Evolutionary conservation across 139 green algal species (phyloP), one percentile per base, ranked within the genome.

Genomic region (Chlamydomonas asymmetrica): DNA sequence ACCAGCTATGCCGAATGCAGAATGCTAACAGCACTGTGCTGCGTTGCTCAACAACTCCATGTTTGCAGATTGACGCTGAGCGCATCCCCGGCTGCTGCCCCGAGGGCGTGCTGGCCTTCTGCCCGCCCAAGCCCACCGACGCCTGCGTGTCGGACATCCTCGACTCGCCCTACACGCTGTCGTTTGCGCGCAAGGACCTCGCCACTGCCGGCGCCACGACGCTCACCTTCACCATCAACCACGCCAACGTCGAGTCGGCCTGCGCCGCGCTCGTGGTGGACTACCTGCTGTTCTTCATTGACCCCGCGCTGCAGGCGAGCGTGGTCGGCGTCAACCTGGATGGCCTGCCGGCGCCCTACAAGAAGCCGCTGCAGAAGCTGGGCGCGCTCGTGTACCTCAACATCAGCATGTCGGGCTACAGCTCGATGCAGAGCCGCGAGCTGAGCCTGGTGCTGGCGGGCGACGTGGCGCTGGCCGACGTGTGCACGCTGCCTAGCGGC

Each of bases 81-180:
- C 10, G 72, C 25, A 56, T 82, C 8, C 69, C 80, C 2, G 31
- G 16, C 4, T 85, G 80, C 80, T 85, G 80, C 75, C 80, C 80
- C 13, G 74, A 85, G 74, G 80, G 80, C 31, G 75, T 85, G 39
- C 4, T 82, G 22, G 39, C 63, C 69, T 71, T 72, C 45, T 76
- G 41, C 74, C 62, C 37, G 20, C 63, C 74, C 31, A n/a, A 63
- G 13, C 5, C 32, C 7, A 62, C 72, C 13, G 31, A 5, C 25
- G 5, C 67, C 8, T 79, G 66, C 73, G 41, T 70, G 1, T 43
- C 75, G 37, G 61, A 63, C 70, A 72, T 80, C 27, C 49, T 38
- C 8, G 48, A 66, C 25, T 64, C 39, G 31, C 63, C 74, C 20
- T 85, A 85, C 70, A 65, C 25, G 8, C 69, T 85, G 7, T 32